Conservation (phyloP, 176 grass and related monocot species). For the Pontederia paniculata region DNA sequence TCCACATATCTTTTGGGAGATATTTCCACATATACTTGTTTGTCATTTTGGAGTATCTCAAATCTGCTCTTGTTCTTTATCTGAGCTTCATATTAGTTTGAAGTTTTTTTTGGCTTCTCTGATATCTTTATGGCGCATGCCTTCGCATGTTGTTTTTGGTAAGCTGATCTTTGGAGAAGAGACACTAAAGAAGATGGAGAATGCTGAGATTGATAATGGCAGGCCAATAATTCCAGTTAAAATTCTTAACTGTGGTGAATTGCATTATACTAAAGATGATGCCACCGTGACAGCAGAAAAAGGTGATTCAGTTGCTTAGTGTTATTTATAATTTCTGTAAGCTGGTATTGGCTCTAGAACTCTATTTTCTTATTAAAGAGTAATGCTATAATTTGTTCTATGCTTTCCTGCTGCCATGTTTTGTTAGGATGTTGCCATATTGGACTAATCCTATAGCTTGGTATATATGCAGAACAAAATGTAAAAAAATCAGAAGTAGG, state of each 20-base stretch:
- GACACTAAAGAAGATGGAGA: slow-evolving; percentile 74
- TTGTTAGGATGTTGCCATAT: not conserved
- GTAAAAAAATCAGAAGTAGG: slow-evolving; percentile 51
- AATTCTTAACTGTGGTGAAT: slow-evolving; percentile 76
- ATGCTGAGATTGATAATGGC: slow-evolving; percentile 47
- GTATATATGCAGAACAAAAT: slow-evolving; percentile 42
- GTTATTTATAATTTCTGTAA: not conserved
- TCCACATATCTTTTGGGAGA: too few relatives aligned
- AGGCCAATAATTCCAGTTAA: slow-evolving; percentile 55
- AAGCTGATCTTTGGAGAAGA: slow-evolving; percentile 77
- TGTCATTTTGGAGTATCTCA: not conserved
- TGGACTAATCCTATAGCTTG: not conserved
- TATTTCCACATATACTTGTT: too few relatives aligned
- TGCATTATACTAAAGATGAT: slow-evolving; percentile 37
- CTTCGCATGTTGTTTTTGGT: slow-evolving; percentile 75
- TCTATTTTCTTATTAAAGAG: too few relatives aligned
- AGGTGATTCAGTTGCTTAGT: slow-evolving; percentile 25
- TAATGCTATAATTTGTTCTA: not conserved
- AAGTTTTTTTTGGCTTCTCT: not conserved
- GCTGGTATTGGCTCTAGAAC: not conserved
- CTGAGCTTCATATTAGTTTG: not conserved
- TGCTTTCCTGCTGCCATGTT: too few relatives aligned
- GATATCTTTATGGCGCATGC: not conserved
- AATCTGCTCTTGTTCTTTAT: not conserved
- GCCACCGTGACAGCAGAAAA: slow-evolving; percentile 26